A percentile compares a stretch with the other conserved stretches of the same genome.
Conservation (phyloP, 192 early-diverging fungal species). For the Chytriomyces sp. region DNA sequence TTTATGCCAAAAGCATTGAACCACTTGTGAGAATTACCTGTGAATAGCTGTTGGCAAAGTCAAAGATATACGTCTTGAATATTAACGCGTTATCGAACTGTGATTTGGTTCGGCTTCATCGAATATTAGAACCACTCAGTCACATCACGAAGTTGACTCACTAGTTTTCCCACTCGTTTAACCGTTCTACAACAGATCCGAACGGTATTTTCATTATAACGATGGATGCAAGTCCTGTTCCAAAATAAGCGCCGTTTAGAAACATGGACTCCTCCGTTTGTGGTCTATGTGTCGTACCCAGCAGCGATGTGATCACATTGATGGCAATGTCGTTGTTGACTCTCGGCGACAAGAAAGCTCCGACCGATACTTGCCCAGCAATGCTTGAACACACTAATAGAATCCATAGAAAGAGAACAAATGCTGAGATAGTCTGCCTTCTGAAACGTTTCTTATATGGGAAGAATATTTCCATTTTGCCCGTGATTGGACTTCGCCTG, state of each 20-base stretch:
- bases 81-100: conserved; percentile 57
- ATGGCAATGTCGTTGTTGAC: conserved; percentile 32
- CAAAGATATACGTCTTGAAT: conserved; percentile 61
- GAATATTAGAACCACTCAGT: conserved; percentile 1
- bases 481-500: conserved; percentile 51
- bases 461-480: conserved; percentile 56
- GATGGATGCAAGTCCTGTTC: conserved; percentile 35
- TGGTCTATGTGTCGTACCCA: conserved; percentile 40
- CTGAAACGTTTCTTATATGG: conserved; percentile 44
- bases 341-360: conserved; percentile 31
- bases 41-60: conserved; percentile 66
- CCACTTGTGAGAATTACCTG: conserved; percentile 29
- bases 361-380: conserved; percentile 44
- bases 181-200: conserved; percentile 36
- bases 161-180: conserved; percentile 63
- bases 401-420: conserved; percentile 50
- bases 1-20: neutral
- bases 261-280: neutral
- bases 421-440: conserved; percentile 44
- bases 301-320: conserved; percentile 45
- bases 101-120: conserved; percentile 19
- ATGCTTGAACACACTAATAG: conserved; percentile 45
- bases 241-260: conserved; percentile 8
- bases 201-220: conserved; percentile 35
- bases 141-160: neutral